These are phyloP conservation scores for Arabidopsis thaliana DNA, from an alignment of 345 rosid genomes.

Conservation along the genomic window DNA sequence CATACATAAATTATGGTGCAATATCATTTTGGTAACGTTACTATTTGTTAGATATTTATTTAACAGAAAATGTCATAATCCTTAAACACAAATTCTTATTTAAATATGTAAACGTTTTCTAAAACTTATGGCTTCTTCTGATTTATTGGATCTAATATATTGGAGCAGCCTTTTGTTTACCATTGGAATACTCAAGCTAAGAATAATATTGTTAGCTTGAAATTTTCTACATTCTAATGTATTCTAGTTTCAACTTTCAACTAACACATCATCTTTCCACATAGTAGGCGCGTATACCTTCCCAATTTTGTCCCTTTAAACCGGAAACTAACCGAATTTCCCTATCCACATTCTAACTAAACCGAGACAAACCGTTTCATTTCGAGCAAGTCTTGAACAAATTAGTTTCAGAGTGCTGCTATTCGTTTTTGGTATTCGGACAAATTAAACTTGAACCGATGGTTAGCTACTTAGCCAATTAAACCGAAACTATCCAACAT, in stretches of 20 bases:
- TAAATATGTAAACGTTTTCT: too few relatives aligned
- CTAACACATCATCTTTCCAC: constrained; percentile 15
- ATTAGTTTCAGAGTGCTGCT: background rate
- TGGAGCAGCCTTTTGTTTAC: constrained; percentile 13
- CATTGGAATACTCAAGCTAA: background rate
- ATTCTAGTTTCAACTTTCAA: background rate
- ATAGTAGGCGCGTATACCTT: constrained; percentile 20
- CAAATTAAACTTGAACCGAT: background rate
- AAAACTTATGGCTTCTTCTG: too few relatives aligned
- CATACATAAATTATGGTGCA: too few relatives aligned
- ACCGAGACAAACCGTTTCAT: constrained; percentile 10
- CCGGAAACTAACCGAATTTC: constrained; percentile 9
- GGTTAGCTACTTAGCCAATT: constrained; percentile 9
- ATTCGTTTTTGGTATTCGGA: background rate
- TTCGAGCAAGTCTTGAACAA: background rate
- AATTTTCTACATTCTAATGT: constrained; percentile 6
- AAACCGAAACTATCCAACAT: constrained; percentile 15
- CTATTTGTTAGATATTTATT: too few relatives aligned
- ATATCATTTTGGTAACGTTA: too few relatives aligned
- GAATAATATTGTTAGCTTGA: background rate
- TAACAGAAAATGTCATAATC: too few relatives aligned
- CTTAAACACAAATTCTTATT: too few relatives aligned
- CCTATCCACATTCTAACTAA: constrained; percentile 6
- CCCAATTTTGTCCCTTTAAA: constrained; percentile 13
- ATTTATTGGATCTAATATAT: background rate